phyloP scores from a whole-genome alignment of 805 yeast species.

The Naumovozyma baii region DNA sequence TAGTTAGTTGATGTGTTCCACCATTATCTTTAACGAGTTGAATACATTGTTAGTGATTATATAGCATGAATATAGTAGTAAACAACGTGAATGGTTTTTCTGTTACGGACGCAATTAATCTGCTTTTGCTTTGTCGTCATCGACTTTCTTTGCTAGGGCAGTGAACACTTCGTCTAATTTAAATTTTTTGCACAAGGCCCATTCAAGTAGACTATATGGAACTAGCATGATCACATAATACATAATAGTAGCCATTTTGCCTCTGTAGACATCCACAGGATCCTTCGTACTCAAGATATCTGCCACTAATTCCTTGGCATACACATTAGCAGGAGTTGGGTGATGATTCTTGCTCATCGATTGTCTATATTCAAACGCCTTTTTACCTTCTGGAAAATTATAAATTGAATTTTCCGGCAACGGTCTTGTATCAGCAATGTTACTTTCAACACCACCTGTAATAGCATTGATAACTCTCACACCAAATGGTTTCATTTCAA shows the following conservation, averaged over 20 bases:
- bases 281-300: conserved; percentile 36
- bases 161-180: conserved; percentile 30
- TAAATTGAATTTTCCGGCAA: conserved; percentile 49
- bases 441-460: conserved; percentile 69
- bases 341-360: conserved; percentile 48
- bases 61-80: too few species aligned
- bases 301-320: conserved; percentile 45
- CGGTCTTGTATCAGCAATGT: conserved; percentile 57
- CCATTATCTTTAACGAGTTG: too few species aligned
- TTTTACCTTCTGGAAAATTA: conserved; percentile 40
- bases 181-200: conserved; percentile 34
- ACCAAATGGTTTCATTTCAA: conserved; percentile 63
- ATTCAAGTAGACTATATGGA: conserved; percentile 43
- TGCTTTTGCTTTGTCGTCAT: neutral
- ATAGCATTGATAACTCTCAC: conserved; percentile 60
- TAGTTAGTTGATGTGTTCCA: too few species aligned
- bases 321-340: conserved; percentile 52
- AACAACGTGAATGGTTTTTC: too few species aligned
- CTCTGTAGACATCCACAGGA: conserved; percentile 49
- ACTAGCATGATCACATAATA: conserved; percentile 29
- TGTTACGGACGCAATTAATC: too few species aligned
- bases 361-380: conserved; percentile 42
- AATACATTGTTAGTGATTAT: too few species aligned
- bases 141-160: conserved; percentile 12
- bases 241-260: conserved; percentile 36